These are phyloP conservation scores for Staphylotrichum longicolle DNA, from an alignment of 495 filamentous ascomycete species.

Conservation along the genomic window DNA sequence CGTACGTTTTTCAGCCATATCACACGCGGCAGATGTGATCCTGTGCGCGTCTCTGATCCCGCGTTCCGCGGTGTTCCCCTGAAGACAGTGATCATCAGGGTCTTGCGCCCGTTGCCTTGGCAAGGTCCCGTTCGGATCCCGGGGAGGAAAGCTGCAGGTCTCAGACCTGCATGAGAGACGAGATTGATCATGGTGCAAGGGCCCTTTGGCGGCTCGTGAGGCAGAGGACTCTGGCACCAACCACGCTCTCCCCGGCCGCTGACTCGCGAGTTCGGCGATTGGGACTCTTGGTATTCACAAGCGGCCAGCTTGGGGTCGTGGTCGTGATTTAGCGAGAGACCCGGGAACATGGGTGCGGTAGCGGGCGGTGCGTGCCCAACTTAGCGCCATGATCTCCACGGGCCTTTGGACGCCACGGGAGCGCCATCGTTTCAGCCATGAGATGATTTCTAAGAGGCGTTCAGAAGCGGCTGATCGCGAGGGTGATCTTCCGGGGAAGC, in stretches of 20 bases:
- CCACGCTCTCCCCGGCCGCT: neutral
- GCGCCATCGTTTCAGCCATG: constrained; percentile 24
- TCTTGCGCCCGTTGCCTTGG: neutral
- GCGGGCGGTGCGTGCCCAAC: constrained; percentile 7
- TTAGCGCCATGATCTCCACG: constrained; percentile 29
- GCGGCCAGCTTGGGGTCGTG: neutral
- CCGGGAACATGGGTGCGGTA: constrained; percentile 12
- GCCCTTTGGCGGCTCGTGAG: neutral
- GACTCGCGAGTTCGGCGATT: constrained; percentile 7
- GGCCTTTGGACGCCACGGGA: constrained; percentile 26
- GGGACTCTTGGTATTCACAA: neutral
- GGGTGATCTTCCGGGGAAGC: constrained; percentile 17
- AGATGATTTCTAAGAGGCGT: constrained; percentile 10
- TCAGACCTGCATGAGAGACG: constrained; percentile 18
- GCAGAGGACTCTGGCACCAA: too few relatives aligned
- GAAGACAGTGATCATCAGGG: too few relatives aligned
- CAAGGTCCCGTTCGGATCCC: neutral
- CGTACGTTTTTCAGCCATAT: neutral
- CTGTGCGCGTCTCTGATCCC: neutral
- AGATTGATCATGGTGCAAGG: constrained; percentile 4
- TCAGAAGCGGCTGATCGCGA: constrained; percentile 7
- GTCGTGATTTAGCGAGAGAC: constrained; percentile 2
- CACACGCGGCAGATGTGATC: constrained; percentile 1
- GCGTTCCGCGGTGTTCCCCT: neutral
- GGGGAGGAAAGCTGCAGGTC: neutral